Evolutionary conservation across 148 eudicot genomes (phyloP).

Genomic region (Drosera capensis): DNA sequence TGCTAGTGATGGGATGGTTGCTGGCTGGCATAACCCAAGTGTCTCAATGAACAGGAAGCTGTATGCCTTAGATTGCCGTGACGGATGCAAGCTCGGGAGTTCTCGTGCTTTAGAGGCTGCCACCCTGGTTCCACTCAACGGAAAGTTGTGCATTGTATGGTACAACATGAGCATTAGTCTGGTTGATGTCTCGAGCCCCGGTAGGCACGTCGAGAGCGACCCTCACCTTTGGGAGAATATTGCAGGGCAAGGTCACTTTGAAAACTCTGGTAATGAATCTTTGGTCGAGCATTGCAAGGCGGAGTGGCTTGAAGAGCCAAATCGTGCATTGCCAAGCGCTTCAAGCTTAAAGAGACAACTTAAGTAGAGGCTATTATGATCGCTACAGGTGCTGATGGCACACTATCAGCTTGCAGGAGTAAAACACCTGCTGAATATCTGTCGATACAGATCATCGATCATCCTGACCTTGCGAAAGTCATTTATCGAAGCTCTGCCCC

Average conservation of each 20-base stretch:
- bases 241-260: constrained; percentile 52
- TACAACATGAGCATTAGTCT: constrained; percentile 90
- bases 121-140: constrained; percentile 74
- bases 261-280: constrained; percentile 58
- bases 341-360: constrained; percentile 44
- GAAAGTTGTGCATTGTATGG: constrained; percentile 80
- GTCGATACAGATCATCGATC: too few relatives aligned
- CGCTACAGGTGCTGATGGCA: too few relatives aligned
- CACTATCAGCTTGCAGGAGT: too few relatives aligned
- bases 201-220: constrained; percentile 59
- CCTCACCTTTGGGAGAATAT: constrained; percentile 78
- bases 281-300: constrained; percentile 76
- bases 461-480: too few relatives aligned
- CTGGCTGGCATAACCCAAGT: constrained; percentile 96
- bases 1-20: constrained; percentile 57
- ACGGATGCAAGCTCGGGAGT: constrained; percentile 87
- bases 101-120: constrained; percentile 89
- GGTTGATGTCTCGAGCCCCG: constrained; percentile 75
- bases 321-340: constrained; percentile 88
- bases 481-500: too few relatives aligned
- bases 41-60: constrained; percentile 78
- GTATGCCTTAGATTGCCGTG: constrained; percentile 76
- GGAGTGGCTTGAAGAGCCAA: constrained; percentile 67
- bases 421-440: too few relatives aligned
- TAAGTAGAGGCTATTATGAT: too few relatives aligned